These are phyloP conservation scores for Puccinia hordei DNA, from an alignment of 1,284 basidiomycete genomes.

Conservation along the genomic window DNA sequence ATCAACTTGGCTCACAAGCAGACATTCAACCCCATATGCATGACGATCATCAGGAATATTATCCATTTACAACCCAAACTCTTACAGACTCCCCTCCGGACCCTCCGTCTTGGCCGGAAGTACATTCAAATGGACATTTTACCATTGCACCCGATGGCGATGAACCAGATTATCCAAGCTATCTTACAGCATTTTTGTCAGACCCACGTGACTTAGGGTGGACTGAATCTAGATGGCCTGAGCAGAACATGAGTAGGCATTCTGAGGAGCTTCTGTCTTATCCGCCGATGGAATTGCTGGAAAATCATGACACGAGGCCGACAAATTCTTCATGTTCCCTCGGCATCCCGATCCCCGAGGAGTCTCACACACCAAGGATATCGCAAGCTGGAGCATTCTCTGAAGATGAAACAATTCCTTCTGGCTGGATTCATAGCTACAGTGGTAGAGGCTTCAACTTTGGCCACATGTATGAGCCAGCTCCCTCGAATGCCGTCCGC, in stretches of 20 bases:
- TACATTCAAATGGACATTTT: neutral
- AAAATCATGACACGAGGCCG: neutral
- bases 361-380: neutral
- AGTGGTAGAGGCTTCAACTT: neutral
- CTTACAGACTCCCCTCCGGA: neutral
- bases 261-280: neutral
- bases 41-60: neutral
- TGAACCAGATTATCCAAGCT: neutral
- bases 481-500: neutral
- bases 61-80: neutral
- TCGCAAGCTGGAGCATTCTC: too few species aligned
- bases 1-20: neutral
- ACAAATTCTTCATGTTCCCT: neutral
- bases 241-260: neutral
- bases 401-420: neutral
- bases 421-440: neutral
- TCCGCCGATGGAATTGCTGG: neutral
- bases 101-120: neutral
- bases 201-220: neutral
- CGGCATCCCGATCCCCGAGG: neutral
- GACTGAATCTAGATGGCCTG: neutral
- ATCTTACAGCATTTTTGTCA: neutral
- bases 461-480: conserved; percentile 3
- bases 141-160: neutral
- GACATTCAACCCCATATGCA: neutral